Evolutionary conservation across 495 filamentous ascomycete genomes (phyloP).

Genomic region (Penicillium paxilli): DNA sequence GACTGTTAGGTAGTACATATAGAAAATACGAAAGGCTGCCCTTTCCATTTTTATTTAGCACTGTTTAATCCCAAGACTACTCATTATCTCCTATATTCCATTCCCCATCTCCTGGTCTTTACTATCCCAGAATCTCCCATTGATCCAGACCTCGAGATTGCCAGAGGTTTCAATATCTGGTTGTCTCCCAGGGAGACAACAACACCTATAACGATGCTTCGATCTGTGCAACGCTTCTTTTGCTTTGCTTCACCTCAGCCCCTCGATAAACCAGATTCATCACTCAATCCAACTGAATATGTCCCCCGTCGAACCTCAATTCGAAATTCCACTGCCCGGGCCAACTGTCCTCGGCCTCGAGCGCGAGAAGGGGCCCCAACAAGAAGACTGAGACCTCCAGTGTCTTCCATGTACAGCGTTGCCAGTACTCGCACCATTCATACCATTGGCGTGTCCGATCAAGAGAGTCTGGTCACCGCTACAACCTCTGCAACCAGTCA

Average conservation of each 20-base stretch:
- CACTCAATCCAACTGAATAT: background rate
- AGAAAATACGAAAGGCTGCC: too few relatives aligned
- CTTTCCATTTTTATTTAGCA: too few relatives aligned
- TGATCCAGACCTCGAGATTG: background rate
- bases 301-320: constrained; percentile 1
- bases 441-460: constrained; percentile 11
- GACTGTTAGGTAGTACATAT: too few relatives aligned
- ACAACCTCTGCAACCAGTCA: constrained; percentile 16
- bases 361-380: background rate
- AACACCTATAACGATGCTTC: constrained; percentile 9
- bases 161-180: background rate
- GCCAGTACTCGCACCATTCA: constrained; percentile 15
- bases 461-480: constrained; percentile 15
- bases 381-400: background rate
- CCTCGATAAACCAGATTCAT: background rate
- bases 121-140: too few relatives aligned
- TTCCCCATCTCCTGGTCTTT: too few relatives aligned
- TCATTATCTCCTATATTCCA: too few relatives aligned
- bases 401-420: background rate
- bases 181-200: background rate
- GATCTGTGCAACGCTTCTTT: constrained; percentile 11
- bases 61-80: too few relatives aligned
- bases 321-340: background rate
- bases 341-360: background rate
- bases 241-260: constrained; percentile 1